phyloP scores from a whole-genome alignment of 805 yeast species.

The Candida sphagnicola region DNA sequence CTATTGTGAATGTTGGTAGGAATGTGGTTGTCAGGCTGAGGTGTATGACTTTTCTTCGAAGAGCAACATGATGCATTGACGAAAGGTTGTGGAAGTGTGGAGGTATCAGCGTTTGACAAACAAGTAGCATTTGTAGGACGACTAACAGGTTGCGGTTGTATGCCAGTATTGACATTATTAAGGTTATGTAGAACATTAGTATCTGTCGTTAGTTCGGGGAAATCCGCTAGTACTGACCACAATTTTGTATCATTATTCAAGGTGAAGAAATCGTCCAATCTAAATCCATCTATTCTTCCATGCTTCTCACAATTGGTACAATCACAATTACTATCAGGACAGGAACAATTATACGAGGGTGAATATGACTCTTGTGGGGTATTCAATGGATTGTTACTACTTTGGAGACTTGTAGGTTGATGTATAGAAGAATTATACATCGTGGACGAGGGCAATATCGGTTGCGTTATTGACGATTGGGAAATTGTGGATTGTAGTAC shows the following conservation, averaged over 20 bases:
- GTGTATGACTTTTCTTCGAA: too few species aligned
- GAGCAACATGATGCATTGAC: too few species aligned
- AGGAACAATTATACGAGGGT: constrained; percentile 14
- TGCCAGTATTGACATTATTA: too few species aligned
- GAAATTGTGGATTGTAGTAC: background rate
- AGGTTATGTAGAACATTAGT: background rate
- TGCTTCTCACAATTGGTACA: constrained; percentile 43
- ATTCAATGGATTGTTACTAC: background rate
- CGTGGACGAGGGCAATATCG: too few species aligned
- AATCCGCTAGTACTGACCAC: constrained; percentile 3
- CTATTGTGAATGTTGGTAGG: too few species aligned
- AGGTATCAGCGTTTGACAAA: too few species aligned
- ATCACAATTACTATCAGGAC: constrained; percentile 27
- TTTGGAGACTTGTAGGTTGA: background rate
- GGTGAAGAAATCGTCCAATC: constrained; percentile 33
- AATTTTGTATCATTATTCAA: constrained; percentile 5
- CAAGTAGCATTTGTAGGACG: too few species aligned
- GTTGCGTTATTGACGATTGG: too few species aligned
- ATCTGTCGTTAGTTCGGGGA: background rate
- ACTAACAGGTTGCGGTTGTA: too few species aligned
- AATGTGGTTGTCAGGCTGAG: too few species aligned
- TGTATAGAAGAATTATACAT: too few species aligned
- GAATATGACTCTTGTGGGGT: constrained; percentile 1
- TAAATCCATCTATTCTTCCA: constrained; percentile 40
- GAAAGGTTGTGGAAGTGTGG: too few species aligned